A percentile compares a stretch with the other conserved stretches of the same genome.
These are phyloP conservation scores for Paralagenidium karlingii DNA, from an alignment of 352 stramenopile species.

Conservation along the genomic window DNA sequence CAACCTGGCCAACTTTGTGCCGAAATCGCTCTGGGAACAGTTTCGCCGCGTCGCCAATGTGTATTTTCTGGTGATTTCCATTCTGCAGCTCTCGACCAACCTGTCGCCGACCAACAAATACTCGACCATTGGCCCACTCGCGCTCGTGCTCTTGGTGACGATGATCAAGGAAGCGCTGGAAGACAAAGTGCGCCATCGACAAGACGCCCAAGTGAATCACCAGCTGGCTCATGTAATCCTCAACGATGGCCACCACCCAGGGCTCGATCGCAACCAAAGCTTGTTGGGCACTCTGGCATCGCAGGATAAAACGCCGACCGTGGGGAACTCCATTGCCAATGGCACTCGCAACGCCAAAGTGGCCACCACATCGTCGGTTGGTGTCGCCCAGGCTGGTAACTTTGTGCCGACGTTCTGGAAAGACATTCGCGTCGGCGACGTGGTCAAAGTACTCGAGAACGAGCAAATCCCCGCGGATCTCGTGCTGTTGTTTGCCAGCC, in stretches of 20 bases:
- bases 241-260: no score
- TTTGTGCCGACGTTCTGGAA: constrained; percentile 75
- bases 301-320: constrained; percentile 3
- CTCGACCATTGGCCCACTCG: constrained; percentile 70
- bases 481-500: constrained; percentile 77
- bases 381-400: constrained; percentile 6
- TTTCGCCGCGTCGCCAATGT: constrained; percentile 94
- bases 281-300: no score
- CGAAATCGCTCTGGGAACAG: constrained; percentile 91
- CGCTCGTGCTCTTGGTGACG: constrained; percentile 65
- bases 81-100: constrained; percentile 88
- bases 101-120: constrained; percentile 82
- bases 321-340: not conserved
- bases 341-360: not conserved
- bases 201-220: constrained; percentile 65
- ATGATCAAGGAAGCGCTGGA: constrained; percentile 82
- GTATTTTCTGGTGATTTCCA: constrained; percentile 93
- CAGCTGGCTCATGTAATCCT: constrained; percentile 32
- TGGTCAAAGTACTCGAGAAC: constrained; percentile 81
- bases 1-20: constrained; percentile 90
- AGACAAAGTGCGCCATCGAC: constrained; percentile 51
- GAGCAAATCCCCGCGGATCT: constrained; percentile 88
- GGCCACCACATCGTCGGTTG: constrained; percentile 1
- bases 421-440: constrained; percentile 73
- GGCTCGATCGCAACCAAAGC: no score